Base-by-base conservation (phyloP, 2,329 filamentous ascomycete species). In the Calonectria pteridis region DNA sequence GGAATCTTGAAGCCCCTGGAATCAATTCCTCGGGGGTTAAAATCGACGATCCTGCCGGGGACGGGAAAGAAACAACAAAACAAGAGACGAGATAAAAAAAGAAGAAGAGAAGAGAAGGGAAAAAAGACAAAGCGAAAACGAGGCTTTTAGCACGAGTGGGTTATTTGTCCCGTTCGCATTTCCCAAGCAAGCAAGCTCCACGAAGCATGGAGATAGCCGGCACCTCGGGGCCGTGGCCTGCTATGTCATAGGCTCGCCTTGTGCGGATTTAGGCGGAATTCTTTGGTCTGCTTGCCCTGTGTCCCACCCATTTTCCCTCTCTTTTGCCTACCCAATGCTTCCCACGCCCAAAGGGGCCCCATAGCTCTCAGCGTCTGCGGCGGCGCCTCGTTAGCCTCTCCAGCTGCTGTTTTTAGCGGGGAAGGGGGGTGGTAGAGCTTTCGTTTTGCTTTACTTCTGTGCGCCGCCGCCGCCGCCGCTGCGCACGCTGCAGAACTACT, bases 191-290 rank as follows among this genome's bases (percentile, higher is more conserved):
- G 51, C 64, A 40, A 67, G 50, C 65, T 67, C 65, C 65, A 67
- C 50, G 35, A 40, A 28, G 31, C 68, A 33, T 71, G 53, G 69
- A 71, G 63, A 72, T 63, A 35, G 55, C 33, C 49, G 69, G 69
- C 63, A 46, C 51, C 69, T 67, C 50, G 69, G 53, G 69, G 26
- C 69, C 63, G 63, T 71, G 31, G 51, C 63, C 43, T 28, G 16
- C 53, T 43, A 62, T 72, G 69, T 53, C 63, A 72, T 67, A 67
- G 64, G 69, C 46, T 51, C 65, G 65, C 65, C 50, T 43, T 55
- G 18, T 40, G 67, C 55, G 43, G 69, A 40, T 65, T 67, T 58
- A 43, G 63, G 40, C 50, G 63, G 51, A 72, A 67, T 40, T 13
- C 11, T 29, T n/a, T 9, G 40, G 29, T 26, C 4, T 23, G 43